These are phyloP conservation scores for Mercurialis annua DNA, from an alignment of 345 rosid species.

Conservation along the genomic window DNA sequence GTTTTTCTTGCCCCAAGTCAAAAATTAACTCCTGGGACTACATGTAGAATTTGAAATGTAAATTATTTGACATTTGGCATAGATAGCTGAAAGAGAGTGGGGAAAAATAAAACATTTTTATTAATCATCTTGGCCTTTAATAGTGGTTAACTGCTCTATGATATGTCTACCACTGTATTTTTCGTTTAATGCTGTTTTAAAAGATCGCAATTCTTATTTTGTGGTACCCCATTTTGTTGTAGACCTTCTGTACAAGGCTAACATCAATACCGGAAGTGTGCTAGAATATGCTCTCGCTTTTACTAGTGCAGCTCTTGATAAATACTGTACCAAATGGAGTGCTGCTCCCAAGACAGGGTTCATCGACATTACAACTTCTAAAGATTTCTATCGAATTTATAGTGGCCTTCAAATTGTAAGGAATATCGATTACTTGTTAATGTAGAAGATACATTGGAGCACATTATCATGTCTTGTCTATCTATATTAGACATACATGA, in stretches of 20 bases:
- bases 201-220: conserved; percentile 6
- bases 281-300: conserved; percentile 98
- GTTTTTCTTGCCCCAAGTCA: not conserved
- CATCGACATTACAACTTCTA: conserved; percentile 91
- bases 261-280: conserved; percentile 81
- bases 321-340: conserved; percentile 95
- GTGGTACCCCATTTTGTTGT: conserved; percentile 26
- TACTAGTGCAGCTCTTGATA: conserved; percentile 91
- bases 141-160: not conserved
- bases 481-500: not conserved
- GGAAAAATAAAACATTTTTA: not conserved
- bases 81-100: not conserved
- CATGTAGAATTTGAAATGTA: not conserved
- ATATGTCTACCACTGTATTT: not conserved
- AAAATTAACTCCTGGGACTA: not conserved
- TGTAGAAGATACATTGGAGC: not conserved
- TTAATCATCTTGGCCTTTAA: not conserved
- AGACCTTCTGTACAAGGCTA: conserved; percentile 96
- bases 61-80: not conserved
- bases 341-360: conserved; percentile 95
- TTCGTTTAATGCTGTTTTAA: conserved; percentile 6
- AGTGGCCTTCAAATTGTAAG: conserved; percentile 97
- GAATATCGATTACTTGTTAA: not conserved
- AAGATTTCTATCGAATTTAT: conserved; percentile 87
- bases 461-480: not conserved